phyloP scores from a whole-genome alignment of 352 stramenopile species.

The Pythium brassicae region DNA sequence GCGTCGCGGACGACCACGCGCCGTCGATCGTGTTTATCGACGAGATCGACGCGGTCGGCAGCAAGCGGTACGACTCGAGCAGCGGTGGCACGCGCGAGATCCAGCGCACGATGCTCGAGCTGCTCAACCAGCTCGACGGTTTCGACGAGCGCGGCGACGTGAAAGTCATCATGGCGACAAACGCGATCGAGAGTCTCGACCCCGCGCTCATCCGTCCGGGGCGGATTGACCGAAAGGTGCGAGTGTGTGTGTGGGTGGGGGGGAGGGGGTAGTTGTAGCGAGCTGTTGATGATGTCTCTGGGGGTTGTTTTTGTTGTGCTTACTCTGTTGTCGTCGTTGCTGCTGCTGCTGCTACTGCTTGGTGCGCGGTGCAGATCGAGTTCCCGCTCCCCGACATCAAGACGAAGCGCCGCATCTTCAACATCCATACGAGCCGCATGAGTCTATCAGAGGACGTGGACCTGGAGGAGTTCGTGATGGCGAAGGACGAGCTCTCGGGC shows the following conservation, averaged over 20 bases:
- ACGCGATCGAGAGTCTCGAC: conserved; percentile 99
- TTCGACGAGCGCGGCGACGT: conserved; percentile 99
- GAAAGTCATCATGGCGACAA: conserved; percentile 99
- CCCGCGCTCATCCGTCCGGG: conserved; percentile 98
- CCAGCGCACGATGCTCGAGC: conserved; percentile 99
- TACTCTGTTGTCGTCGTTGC: neutral
- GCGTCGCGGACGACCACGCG: conserved; percentile 97
- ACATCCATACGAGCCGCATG: conserved; percentile 99
- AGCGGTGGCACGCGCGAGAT: conserved; percentile 98
- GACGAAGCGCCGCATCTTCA: conserved; percentile 99
- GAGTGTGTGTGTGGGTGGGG: too few species aligned
- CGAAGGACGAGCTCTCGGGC: conserved; percentile 99
- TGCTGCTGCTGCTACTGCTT: conserved; percentile 6
- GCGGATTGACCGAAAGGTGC: conserved; percentile 98
- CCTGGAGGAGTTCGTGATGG: conserved; percentile 99
- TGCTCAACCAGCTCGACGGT: conserved; percentile 99
- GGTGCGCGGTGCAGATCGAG: conserved; percentile 97
- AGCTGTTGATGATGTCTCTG: neutral
- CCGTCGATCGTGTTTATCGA: conserved; percentile 99
- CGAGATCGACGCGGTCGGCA: conserved; percentile 99
- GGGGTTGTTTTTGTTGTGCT: neutral
- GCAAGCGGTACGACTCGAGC: conserved; percentile 98
- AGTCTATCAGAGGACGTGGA: conserved; percentile 98
- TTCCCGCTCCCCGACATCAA: conserved; percentile 99
- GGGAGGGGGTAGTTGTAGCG: too few species aligned